Base-by-base conservation (phyloP, 1,139 yeast species). In the Candida neerlandica region DNA sequence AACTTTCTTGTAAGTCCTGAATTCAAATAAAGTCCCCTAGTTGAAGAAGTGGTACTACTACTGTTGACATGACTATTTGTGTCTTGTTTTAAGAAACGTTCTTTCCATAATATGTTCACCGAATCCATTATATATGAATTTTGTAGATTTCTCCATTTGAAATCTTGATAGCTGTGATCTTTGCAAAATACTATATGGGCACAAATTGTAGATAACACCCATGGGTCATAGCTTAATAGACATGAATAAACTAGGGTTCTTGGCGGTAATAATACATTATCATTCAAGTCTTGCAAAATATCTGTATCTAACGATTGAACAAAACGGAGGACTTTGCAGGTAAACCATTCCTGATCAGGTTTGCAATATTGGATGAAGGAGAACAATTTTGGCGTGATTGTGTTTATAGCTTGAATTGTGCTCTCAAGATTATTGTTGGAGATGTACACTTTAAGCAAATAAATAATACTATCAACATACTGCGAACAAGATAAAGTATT, bases 21-120 rank as follows among this genome's bases (percentile, higher is more conserved):
- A 16, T 74, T 69, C 34, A 84, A 69, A 38, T 72, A 67, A 52
- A 84, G 66, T 1, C 75, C 80, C 39, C 65, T 70, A 18, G 64
- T 65, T 9, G 64, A 55, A 1, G 55, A 48, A 16, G 43, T 34
- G 16, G 9, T 32, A 21, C 6, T 21, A 6, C 27, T 6, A 23
- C 27, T 6, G 9, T 23, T 23, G 27, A 10, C 7, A 23, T 23
- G 5, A 10, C 35, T 40, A 1, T 51, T 48, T 1, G 49, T 49
- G 32, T 58, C 64, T 35, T 56, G 54, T 15, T 57, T 49, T 44
- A 73, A 58, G 11, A 64, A 62, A 58, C 73, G 77, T 53, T 84
- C 84, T 55, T 88, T 69, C 92, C 92, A 86, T 0, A 84, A 53
- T 30, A 80, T 71, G 52, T 85, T 85, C 46, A 87, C 75, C 6